These are phyloP conservation scores for Lichtheimia corymbifera DNA, from an alignment of 371 early-diverging fungal genomes.

Conservation along the genomic window DNA sequence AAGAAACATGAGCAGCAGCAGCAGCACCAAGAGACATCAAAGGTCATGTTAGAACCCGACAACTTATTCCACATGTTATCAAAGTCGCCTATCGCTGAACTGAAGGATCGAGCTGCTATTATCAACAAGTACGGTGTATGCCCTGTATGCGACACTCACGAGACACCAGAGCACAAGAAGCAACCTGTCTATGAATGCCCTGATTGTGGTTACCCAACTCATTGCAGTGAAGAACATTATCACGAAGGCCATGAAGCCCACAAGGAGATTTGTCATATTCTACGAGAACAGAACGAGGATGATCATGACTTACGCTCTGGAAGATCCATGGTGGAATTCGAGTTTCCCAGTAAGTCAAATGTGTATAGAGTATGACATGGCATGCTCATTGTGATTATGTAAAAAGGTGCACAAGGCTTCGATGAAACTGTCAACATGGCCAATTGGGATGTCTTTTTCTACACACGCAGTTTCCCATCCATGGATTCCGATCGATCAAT, in stretches of 20 bases:
- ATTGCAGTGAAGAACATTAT: constrained; percentile 80
- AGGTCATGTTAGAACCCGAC: constrained; percentile 51
- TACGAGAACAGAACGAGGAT: constrained; percentile 79
- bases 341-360: constrained; percentile 69
- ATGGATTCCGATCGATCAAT: constrained; percentile 75
- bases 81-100: constrained; percentile 71
- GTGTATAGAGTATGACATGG: no score
- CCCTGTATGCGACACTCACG: constrained; percentile 68
- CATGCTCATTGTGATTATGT: neutral
- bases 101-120: constrained; percentile 69
- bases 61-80: constrained; percentile 74
- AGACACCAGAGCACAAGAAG: constrained; percentile 31
- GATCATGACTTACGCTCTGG: constrained; percentile 85
- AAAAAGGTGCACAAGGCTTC: constrained; percentile 65
- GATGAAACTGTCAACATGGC: constrained; percentile 81
- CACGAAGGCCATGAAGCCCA: constrained; percentile 59
- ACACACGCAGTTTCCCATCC: constrained; percentile 80
- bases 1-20: neutral
- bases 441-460: constrained; percentile 83
- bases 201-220: constrained; percentile 84
- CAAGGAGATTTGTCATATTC: constrained; percentile 54
- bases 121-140: constrained; percentile 73
- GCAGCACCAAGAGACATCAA: neutral
- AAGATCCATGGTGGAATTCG: constrained; percentile 77
- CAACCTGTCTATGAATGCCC: constrained; percentile 74